Base-by-base conservation (phyloP, 768 basidiomycete genomes). In the Tubosaeta sp. region DNA sequence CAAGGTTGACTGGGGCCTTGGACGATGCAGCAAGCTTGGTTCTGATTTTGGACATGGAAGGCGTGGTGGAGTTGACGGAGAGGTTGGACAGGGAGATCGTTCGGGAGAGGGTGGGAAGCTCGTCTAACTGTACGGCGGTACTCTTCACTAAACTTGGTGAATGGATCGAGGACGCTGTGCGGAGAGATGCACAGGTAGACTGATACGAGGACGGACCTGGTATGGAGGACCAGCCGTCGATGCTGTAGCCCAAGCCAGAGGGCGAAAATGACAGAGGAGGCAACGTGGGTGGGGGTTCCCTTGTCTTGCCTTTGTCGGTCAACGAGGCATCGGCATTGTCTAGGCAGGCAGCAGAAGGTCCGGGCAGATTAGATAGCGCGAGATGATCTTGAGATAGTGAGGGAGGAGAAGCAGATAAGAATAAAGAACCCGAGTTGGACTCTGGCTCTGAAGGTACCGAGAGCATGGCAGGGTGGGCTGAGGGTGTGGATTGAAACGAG, bases 241-340 rank as follows among this genome's bases (percentile, higher is more conserved):
- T 63, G 26, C 60, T 65, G 59, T 76, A 79, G 47, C 68, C 71
- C 55, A 86, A 73, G 51, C 75, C 74, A 34, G 84, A 71, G 29
- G 80, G 73, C 46, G 80, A 74, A 61, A 90, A 83, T 31, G 76
- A 71, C 53, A 88, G 73, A 55, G 86, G 85, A 53, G 87, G 85
- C 54, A 88, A 75, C 64, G 74, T 74, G 52, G 86, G 83, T 43
- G 84, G 79, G 32, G 64, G 53, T 63, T 74, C 71, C 59, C 64
- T 69, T 48, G 74, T 83, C 69, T 79, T 86, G 60, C 76, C 82
- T 71, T 85, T 89, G 61, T 60, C 65, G 56, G 53, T 41, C 57
- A 70, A 65, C 19, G 70, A 61, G 65, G 65, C 59, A 59, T 48
- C 26, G 34, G 48, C 34, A 32, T 42, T 48, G 27, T 62, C 55